phyloP scores from a whole-genome alignment of 768 basidiomycete genomes.

The Serendipita sp. region DNA sequence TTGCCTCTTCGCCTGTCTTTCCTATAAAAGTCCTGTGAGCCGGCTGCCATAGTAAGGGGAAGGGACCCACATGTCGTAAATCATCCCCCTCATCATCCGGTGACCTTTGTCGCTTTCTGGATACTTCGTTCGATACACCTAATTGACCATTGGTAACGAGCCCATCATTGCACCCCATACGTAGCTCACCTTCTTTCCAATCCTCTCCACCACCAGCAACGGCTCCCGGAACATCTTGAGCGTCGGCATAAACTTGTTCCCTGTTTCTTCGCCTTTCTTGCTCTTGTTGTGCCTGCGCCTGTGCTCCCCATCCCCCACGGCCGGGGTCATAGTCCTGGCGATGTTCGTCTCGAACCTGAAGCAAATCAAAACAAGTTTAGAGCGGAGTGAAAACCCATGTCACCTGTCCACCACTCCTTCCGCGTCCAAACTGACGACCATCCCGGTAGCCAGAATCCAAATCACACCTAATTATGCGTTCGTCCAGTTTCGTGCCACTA shows the following conservation, averaged over 20 bases:
- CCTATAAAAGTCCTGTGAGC: neutral
- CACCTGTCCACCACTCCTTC: conserved; percentile 91
- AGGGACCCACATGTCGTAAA: neutral
- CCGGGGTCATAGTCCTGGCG: conserved; percentile 94
- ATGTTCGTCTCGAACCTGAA: conserved; percentile 77
- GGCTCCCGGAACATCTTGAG: conserved; percentile 60
- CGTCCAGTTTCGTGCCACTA: conserved; percentile 96
- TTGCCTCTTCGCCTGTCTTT: neutral
- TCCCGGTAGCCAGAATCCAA: conserved; percentile 93
- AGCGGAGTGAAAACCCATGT: neutral
- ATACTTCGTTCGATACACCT: neutral
- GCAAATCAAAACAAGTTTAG: conserved; percentile 5
- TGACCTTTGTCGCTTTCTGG: neutral
- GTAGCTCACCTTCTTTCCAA: conserved; percentile 38
- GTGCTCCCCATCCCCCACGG: conserved; percentile 83
- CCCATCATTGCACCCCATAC: neutral
- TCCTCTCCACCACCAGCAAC: conserved; percentile 74
- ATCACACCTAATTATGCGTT: conserved; percentile 95
- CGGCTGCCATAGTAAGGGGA: neutral
- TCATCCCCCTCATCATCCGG: conserved; percentile 2
- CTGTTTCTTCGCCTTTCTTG: conserved; percentile 63
- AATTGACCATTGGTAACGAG: no score
- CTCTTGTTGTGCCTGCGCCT: conserved; percentile 52
- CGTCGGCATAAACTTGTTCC: conserved; percentile 75
- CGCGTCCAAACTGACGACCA: conserved; percentile 91